Evolutionary conservation across 805 yeast genomes (phyloP).

Genomic region (Myxozyma mucilagina): DNA sequence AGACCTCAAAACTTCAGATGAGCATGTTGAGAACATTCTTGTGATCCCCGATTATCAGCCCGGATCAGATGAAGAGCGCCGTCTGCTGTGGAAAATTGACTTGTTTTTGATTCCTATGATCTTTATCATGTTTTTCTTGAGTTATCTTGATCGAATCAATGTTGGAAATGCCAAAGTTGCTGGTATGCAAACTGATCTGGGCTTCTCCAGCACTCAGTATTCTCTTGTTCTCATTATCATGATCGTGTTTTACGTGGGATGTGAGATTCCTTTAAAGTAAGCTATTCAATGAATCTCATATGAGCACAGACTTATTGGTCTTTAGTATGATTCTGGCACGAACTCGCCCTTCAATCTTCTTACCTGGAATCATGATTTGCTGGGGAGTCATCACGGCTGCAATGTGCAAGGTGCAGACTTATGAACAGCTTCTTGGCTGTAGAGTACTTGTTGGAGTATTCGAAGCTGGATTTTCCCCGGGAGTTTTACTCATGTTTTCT

Average conservation of each 20-base stretch:
- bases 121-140: conserved; percentile 47
- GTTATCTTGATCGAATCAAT: conserved; percentile 30
- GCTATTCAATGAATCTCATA: no score
- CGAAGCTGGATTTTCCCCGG: conserved; percentile 56
- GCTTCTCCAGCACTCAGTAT: conserved; percentile 47
- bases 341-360: conserved; percentile 34
- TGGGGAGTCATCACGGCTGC: conserved; percentile 63
- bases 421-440: conserved; percentile 39
- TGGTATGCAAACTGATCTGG: conserved; percentile 46
- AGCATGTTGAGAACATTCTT: conserved; percentile 8
- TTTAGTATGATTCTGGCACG: conserved; percentile 13
- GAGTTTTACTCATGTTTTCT: conserved; percentile 30
- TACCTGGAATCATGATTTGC: conserved; percentile 39
- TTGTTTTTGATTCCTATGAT: conserved; percentile 47
- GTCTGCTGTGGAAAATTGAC: conserved; percentile 45
- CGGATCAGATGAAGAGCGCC: conserved; percentile 8
- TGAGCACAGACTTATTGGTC: no score
- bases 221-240: conserved; percentile 49
- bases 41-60: conserved; percentile 5
- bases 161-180: conserved; percentile 52
- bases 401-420: conserved; percentile 47
- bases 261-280: conserved; percentile 45
- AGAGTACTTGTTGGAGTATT: conserved; percentile 45
- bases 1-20: conserved; percentile 3
- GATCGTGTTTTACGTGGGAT: conserved; percentile 38